These are phyloP conservation scores for Aspergillus brasiliensis DNA, from an alignment of 2,329 filamentous ascomycete genomes.

Conservation along the genomic window DNA sequence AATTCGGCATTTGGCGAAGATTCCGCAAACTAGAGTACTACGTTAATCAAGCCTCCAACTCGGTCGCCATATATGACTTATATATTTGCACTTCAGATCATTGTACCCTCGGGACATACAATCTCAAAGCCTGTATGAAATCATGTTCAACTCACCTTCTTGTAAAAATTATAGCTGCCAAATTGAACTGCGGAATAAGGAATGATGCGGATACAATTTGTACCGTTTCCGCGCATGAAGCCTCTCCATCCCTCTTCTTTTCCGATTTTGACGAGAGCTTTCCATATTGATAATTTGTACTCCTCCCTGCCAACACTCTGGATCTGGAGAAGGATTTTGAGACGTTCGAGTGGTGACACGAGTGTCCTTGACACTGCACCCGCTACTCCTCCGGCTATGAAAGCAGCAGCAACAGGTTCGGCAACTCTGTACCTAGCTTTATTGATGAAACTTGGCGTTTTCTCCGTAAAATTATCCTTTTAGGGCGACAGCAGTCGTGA, in stretches of 20 bases:
- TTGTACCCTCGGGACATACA: background rate
- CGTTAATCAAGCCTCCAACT: background rate
- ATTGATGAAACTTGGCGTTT: slow-evolving; percentile 24
- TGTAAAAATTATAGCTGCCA: slow-evolving; percentile 97
- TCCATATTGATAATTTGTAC: slow-evolving; percentile 88
- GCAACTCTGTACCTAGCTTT: slow-evolving; percentile 56
- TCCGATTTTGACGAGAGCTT: slow-evolving; percentile 94
- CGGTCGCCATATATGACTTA: background rate
- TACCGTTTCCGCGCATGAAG: slow-evolving; percentile 97
- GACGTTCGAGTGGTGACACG: slow-evolving; percentile 89
- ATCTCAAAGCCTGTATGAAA: background rate
- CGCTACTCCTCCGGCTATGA: slow-evolving; percentile 89
- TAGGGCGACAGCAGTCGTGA: background rate
- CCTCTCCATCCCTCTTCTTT: slow-evolving; percentile 94
- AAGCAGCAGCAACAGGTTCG: slow-evolving; percentile 85
- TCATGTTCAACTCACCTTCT: slow-evolving; percentile 65
- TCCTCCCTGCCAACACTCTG: slow-evolving; percentile 88
- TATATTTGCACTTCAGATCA: background rate
- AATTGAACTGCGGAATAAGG: slow-evolving; percentile 98
- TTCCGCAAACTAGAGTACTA: slow-evolving; percentile 67
- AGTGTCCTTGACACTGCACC: slow-evolving; percentile 97
- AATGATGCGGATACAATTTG: slow-evolving; percentile 97
- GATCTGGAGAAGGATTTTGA: slow-evolving; percentile 97
- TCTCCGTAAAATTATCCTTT: slow-evolving; percentile 23
- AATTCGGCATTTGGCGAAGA: slow-evolving; percentile 72